A percentile compares a stretch with the other conserved stretches of the same genome.
Evolutionary conservation across 1,284 basidiomycete genomes (phyloP).

Genomic region (Mycena citricolor): DNA sequence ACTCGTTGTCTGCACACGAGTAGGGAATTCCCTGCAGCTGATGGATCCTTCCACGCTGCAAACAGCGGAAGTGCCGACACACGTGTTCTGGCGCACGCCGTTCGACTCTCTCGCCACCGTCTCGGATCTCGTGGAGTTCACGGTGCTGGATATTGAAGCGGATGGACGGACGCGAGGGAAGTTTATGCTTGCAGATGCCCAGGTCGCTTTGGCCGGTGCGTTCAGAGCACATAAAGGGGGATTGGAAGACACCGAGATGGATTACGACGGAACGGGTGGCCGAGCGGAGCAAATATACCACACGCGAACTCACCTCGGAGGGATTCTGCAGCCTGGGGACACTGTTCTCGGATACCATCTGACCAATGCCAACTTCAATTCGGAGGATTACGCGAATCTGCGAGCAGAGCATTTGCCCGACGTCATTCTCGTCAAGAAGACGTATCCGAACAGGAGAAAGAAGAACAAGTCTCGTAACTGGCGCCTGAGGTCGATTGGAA

Average conservation of each 20-base stretch:
- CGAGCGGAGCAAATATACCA: slow-evolving; percentile 82
- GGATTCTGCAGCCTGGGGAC: slow-evolving; percentile 94
- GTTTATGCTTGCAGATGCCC: slow-evolving; percentile 88
- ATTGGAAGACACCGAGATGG: slow-evolving; percentile 45
- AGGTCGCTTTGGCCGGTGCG: slow-evolving; percentile 86
- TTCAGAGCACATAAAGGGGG: slow-evolving; percentile 53
- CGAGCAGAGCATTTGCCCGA: slow-evolving; percentile 81
- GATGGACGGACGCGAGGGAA: slow-evolving; percentile 71
- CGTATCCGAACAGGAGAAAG: slow-evolving; percentile 93
- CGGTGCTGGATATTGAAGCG: slow-evolving; percentile 92
- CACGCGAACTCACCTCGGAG: slow-evolving; percentile 94
- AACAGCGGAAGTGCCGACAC: slow-evolving; percentile 75
- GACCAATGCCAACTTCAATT: slow-evolving; percentile 91
- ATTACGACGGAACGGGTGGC: slow-evolving; percentile 52
- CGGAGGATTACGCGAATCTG: slow-evolving; percentile 79
- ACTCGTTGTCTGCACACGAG: slow-evolving; percentile 84
- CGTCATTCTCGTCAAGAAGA: slow-evolving; percentile 92
- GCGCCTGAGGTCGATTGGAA: slow-evolving; percentile 92
- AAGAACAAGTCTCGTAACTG: slow-evolving; percentile 85
- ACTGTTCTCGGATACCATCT: slow-evolving; percentile 91
- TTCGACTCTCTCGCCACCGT: slow-evolving; percentile 84
- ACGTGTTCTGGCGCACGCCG: slow-evolving; percentile 90
- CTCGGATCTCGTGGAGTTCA: slow-evolving; percentile 91
- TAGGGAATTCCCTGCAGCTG: slow-evolving; percentile 90
- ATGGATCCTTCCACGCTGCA: slow-evolving; percentile 89